A percentile compares a stretch with the other conserved stretches of the same genome.
Evolutionary conservation across 2,329 filamentous ascomycete species (phyloP).

Genomic region (Fusarium sp.): DNA sequence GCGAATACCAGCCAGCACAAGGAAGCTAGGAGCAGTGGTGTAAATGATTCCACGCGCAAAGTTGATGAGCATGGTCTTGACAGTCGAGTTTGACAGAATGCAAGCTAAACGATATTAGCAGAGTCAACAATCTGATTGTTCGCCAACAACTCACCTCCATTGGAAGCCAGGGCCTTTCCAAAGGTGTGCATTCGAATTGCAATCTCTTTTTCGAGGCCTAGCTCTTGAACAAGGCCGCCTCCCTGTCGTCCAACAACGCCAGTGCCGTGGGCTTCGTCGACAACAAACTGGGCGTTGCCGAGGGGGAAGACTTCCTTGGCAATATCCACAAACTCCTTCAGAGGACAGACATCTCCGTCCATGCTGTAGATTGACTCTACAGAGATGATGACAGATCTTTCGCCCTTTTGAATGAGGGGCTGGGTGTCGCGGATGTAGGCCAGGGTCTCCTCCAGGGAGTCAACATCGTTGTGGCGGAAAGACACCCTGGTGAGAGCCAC

Average conservation of each 20-base stretch:
- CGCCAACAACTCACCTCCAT: conserved; percentile 42
- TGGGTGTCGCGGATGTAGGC: conserved; percentile 46
- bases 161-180: conserved; percentile 62
- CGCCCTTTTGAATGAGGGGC: conserved; percentile 41
- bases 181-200: conserved; percentile 64
- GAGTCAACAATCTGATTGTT: too few species aligned
- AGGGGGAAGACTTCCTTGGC: conserved; percentile 49
- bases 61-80: conserved; percentile 36
- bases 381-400: conserved; percentile 51
- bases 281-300: conserved; percentile 60
- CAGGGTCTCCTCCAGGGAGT: conserved; percentile 53
- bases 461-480: conserved; percentile 59
- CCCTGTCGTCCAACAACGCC: conserved; percentile 63
- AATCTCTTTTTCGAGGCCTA: conserved; percentile 62
- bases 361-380: conserved; percentile 61
- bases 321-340: conserved; percentile 51
- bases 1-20: conserved; percentile 31
- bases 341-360: conserved; percentile 58
- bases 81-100: conserved; percentile 31
- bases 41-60: conserved; percentile 32
- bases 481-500: conserved; percentile 58
- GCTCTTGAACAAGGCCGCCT: conserved; percentile 59
- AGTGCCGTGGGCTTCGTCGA: conserved; percentile 68
- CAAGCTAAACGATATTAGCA: conserved; percentile 17
- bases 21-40: conserved; percentile 36